Base-by-base conservation (phyloP, 2,329 filamentous ascomycete genomes). In the Alternaria viburni region DNA sequence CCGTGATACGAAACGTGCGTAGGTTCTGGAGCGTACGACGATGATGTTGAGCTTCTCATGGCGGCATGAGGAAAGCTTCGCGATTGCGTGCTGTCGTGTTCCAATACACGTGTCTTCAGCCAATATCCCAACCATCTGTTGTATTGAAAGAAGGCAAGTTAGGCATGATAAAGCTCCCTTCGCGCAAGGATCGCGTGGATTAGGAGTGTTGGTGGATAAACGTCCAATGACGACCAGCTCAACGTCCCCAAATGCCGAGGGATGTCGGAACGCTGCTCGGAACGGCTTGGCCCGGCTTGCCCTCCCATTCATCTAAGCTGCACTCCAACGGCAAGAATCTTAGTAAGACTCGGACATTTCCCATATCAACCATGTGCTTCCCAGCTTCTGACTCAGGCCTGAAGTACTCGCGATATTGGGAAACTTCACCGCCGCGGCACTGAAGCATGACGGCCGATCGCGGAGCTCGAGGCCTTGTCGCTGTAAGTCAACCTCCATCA, bases 41-140 rank as follows among this genome's bases (percentile, higher is more conserved):
- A 76, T 60, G 52, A 76, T 69, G 49, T 76, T 60, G 49, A 76
- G 73, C 46, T 67, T 71, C 57, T 61, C 47, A 19, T 59, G 13
- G 64, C 62, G 13, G 47, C 67, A 41, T 68, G 46, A 41, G 67
- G 65, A 25, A 68, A 69, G 19, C 57, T 58, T 25, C 67, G 62
- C 26, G 61, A 61, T 52, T 58, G 41, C 21, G 43, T 55, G n/a
- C 23, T 62, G n/a, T 12, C n/a, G 43, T 61, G 17, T 23, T 25
- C 5, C 13, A n/a, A 17, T n/a, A 7, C 15, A 0, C 7, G 1
- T 52, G 15, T 12, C 3, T 12, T 52, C 3, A 52, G 9, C 49
- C 49, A 17, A 28, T 52, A 12, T 52, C 1, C 49, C 19, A 17
- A 12, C 6, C 19, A 21, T 2, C 19, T 11, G 44, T 19, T 58